A percentile compares a stretch with the other conserved stretches of the same genome.
phyloP scores from a whole-genome alignment of 164 flowering plant species.

The Stephania japonica region DNA sequence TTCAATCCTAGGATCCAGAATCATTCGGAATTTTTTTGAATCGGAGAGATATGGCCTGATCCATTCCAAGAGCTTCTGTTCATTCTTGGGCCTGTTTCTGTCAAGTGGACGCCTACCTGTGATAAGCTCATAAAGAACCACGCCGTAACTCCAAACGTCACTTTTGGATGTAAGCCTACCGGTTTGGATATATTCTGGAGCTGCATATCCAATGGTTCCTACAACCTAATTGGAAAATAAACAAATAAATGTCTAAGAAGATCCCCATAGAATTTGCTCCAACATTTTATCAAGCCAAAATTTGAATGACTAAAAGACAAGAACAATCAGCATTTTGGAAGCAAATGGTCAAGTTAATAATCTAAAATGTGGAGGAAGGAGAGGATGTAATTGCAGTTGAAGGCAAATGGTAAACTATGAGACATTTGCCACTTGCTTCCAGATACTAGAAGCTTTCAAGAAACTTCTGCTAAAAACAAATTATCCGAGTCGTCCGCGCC shows the following conservation, averaged over 20 bases:
- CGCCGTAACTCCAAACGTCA: slow-evolving; percentile 90
- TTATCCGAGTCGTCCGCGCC: neutral
- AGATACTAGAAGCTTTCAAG: neutral
- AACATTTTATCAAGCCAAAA: neutral
- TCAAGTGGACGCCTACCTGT: slow-evolving; percentile 81
- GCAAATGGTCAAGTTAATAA: neutral
- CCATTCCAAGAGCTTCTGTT: slow-evolving; percentile 84
- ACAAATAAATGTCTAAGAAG: neutral
- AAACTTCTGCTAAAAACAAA: neutral
- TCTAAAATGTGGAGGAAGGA: no score
- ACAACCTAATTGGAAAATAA: slow-evolving; percentile 46
- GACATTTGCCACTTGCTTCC: neutral
- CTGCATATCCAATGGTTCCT: slow-evolving; percentile 96
- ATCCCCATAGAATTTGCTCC: neutral
- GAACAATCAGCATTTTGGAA: neutral
- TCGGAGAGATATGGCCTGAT: slow-evolving; percentile 64
- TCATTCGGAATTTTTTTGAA: slow-evolving; percentile 46
- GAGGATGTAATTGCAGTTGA: no score
- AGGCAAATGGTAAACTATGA: no score
- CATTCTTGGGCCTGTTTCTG: slow-evolving; percentile 63
- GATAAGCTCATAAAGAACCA: slow-evolving; percentile 87
- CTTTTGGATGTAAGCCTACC: slow-evolving; percentile 78
- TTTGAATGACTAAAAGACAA: neutral
- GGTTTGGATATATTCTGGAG: slow-evolving; percentile 85
- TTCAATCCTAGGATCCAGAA: slow-evolving; percentile 75